Conservation (phyloP, 306 rosid species). For the Notholithocarpus densiflorus region DNA sequence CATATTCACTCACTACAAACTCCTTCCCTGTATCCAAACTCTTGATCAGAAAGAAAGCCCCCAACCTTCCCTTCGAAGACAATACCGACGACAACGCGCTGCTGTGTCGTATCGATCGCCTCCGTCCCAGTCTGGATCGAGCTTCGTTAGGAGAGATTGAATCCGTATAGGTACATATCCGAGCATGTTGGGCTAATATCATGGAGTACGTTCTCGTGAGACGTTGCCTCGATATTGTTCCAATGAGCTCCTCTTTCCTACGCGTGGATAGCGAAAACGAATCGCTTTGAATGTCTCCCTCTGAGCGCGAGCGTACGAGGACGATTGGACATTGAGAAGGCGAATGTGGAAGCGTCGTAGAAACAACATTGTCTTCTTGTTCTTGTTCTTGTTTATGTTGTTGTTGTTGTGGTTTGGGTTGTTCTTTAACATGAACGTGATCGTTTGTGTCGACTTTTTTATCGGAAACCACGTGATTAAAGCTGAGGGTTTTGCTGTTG, state of each 20-base stretch:
- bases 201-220: slow-evolving; percentile 47
- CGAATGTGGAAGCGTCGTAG: not conserved
- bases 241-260: slow-evolving; percentile 50
- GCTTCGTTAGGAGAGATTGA: slow-evolving; percentile 10
- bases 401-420: not conserved
- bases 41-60: slow-evolving; percentile 69
- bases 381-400: not conserved
- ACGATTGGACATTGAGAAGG: slow-evolving; percentile 19
- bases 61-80: slow-evolving; percentile 18
- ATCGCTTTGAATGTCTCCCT: slow-evolving; percentile 48
- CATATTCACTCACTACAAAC: slow-evolving; percentile 68
- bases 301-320: slow-evolving; percentile 66
- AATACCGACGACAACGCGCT: slow-evolving; percentile 12
- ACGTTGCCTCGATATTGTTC: slow-evolving; percentile 56
- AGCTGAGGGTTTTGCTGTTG: slow-evolving; percentile 21
- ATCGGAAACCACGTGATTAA: slow-evolving; percentile 14
- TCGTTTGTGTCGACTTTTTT: not conserved
- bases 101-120: not conserved
- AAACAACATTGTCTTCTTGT: not conserved
- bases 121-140: not conserved
- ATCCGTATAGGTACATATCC: not conserved
- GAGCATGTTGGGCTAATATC: slow-evolving; percentile 10
- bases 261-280: slow-evolving; percentile 24
- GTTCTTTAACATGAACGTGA: not conserved
- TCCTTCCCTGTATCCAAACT: slow-evolving; percentile 81